Percentiles rank a stretch among this genome's conserved stretches.
phyloP scores from a whole-genome alignment of 2,329 filamentous ascomycete genomes.

The Volutella citrinella region DNA sequence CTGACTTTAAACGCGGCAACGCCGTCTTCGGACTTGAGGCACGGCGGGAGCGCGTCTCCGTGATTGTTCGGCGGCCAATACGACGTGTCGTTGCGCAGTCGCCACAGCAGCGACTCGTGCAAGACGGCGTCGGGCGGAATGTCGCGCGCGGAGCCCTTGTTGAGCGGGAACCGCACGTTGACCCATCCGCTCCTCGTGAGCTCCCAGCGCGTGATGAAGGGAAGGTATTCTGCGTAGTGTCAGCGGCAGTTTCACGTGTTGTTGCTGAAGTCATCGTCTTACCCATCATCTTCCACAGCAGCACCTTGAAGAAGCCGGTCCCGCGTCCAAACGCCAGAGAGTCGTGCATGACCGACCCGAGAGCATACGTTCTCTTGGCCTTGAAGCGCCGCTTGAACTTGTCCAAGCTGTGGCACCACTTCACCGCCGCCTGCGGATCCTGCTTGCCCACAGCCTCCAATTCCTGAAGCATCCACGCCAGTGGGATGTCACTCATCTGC shows the following conservation, averaged over 20 bases:
- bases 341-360: constrained; percentile 36
- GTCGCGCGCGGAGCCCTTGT: constrained; percentile 34
- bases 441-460: constrained; percentile 35
- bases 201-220: constrained; percentile 40
- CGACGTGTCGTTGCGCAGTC: constrained; percentile 25
- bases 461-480: constrained; percentile 53
- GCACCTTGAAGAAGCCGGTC: constrained; percentile 35
- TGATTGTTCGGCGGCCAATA: constrained; percentile 36
- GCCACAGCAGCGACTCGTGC: constrained; percentile 35
- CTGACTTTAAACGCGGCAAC: constrained; percentile 5
- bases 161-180: constrained; percentile 36
- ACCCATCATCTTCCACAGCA: constrained; percentile 44
- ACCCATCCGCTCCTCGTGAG: constrained; percentile 30
- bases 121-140: constrained; percentile 38
- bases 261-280: constrained; percentile 16
- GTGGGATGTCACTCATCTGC: constrained; percentile 48
- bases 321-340: constrained; percentile 36
- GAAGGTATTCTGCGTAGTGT: constrained; percentile 33
- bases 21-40: constrained; percentile 24
- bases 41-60: constrained; percentile 26
- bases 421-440: constrained; percentile 29
- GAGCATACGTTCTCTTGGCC: constrained; percentile 28
- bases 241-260: too few species aligned
- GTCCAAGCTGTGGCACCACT: constrained; percentile 31
- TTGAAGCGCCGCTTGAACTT: constrained; percentile 32